A percentile compares a stretch with the other conserved stretches of the same genome.
Evolutionary conservation across 2,329 filamentous ascomycete genomes (phyloP).

Genomic region (Epichloe glyceriae): DNA sequence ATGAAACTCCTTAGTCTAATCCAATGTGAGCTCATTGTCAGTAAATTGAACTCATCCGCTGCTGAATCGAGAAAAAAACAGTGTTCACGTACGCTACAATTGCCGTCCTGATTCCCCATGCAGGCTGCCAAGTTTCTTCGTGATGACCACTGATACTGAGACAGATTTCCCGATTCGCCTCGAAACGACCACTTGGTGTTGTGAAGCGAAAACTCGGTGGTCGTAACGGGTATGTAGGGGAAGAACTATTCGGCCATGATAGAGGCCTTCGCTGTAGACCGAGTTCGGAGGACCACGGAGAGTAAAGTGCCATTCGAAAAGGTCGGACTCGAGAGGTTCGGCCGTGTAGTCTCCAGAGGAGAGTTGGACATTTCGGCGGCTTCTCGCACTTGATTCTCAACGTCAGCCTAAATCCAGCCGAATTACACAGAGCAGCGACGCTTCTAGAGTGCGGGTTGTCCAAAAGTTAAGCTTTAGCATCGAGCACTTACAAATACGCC

Average conservation of each 20-base stretch:
- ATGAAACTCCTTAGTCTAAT: slow-evolving; percentile 67
- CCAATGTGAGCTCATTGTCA: slow-evolving; percentile 1
- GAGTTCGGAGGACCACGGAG: slow-evolving; percentile 78
- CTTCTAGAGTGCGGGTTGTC: not conserved
- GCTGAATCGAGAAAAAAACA: not conserved
- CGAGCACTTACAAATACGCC: slow-evolving; percentile 56
- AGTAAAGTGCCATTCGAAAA: slow-evolving; percentile 99
- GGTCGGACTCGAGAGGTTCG: slow-evolving; percentile 70
- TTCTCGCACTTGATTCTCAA: slow-evolving; percentile 56
- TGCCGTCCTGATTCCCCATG: slow-evolving; percentile 90
- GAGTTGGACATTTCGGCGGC: slow-evolving; percentile 70
- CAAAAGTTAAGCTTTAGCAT: not conserved
- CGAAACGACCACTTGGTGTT: slow-evolving; percentile 84
- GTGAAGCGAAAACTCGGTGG: slow-evolving; percentile 93
- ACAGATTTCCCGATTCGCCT: slow-evolving; percentile 94
- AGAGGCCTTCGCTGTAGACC: slow-evolving; percentile 68
- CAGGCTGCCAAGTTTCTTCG: slow-evolving; percentile 97
- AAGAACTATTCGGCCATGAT: slow-evolving; percentile 89
- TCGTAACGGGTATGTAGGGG: slow-evolving; percentile 83
- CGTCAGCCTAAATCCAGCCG: not conserved
- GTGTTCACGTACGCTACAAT: slow-evolving; percentile 42
- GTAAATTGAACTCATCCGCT: not conserved
- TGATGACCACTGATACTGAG: slow-evolving; percentile 89
- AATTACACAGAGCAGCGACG: not conserved
- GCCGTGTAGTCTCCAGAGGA: slow-evolving; percentile 76